Percentiles rank a stretch among this genome's conserved stretches.
These are phyloP conservation scores for Pichia insulana DNA, from an alignment of 805 yeast genomes.

Conservation along the genomic window DNA sequence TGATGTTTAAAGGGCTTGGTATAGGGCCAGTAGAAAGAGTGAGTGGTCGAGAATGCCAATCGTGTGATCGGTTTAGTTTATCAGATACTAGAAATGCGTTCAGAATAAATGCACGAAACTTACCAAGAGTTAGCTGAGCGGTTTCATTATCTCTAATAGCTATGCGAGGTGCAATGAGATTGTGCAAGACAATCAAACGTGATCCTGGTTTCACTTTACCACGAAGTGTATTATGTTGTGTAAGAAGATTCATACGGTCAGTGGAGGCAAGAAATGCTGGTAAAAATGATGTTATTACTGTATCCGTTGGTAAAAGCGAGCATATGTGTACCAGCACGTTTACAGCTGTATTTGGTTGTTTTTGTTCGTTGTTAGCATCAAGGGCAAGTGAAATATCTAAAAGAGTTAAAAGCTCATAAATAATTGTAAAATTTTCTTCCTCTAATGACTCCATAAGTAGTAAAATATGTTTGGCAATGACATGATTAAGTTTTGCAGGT, in stretches of 20 bases:
- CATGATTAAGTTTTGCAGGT: too few relatives aligned
- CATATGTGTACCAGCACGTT: too few relatives aligned
- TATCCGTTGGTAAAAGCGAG: too few relatives aligned
- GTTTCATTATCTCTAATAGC: slow-evolving; percentile 6
- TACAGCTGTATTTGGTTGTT: too few relatives aligned
- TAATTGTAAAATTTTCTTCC: too few relatives aligned
- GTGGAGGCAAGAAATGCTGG: slow-evolving; percentile 14
- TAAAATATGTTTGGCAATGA: too few relatives aligned
- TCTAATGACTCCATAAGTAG: too few relatives aligned
- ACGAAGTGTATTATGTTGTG: slow-evolving; percentile 18
- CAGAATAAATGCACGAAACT: slow-evolving; percentile 16
- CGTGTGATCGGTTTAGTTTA: slow-evolving; percentile 20
- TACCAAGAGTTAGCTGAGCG: slow-evolving; percentile 2
- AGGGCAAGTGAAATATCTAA: too few relatives aligned
- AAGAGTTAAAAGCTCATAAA: too few relatives aligned
- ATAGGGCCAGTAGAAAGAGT: too few relatives aligned
- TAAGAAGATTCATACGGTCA: slow-evolving; percentile 17
- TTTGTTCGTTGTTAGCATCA: too few relatives aligned
- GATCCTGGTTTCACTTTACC: slow-evolving; percentile 29
- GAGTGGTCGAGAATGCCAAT: slow-evolving; percentile 17
- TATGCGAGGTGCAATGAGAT: slow-evolving; percentile 18
- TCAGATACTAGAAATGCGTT: slow-evolving; percentile 25
- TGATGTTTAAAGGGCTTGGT: too few relatives aligned
- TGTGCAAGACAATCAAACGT: slow-evolving; percentile 22
- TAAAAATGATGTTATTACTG: slow-evolving; percentile 13